Evolutionary conservation across 192 early-diverging fungal genomes (phyloP), one percentile per base, ranked within the genome.

Genomic region (Spinellus fusiger): DNA sequence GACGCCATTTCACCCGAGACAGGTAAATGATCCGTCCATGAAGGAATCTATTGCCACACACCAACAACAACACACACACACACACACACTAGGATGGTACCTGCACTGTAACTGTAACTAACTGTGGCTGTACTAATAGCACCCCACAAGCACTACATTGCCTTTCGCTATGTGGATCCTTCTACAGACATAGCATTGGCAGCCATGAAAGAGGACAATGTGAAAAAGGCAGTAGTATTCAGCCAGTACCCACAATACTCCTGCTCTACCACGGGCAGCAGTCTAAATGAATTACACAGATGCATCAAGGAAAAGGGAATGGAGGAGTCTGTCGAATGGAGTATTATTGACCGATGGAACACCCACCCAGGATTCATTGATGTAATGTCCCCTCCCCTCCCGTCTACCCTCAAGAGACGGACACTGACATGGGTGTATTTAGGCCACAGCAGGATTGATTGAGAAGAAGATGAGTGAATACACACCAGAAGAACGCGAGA

Each of bases 231-330:
- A 4, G 79, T 98, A 25, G 95, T 93, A 13, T 92, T 98, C 51
- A 88, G 89, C 2, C 87, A 96, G 71, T 98, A 98, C 68, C 95
- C 94, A 47, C 95, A 98, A 77, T 96, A 93, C 74, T 93, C 91
- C n/a, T 93, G 93, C 64, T 92, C 92, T 10, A 96, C 93, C 18
- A 96, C 93, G 0, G 95, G 95, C 37, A 88, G 85, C 66, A 92
- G 88, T 59, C 74, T 98, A 58, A 98, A 96, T 68, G 91, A 96
- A 73, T 78, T 98, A 8, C 87, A 82, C 54, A 78, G 84, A 25
- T 72, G 74, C 7, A 71, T 92, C 27, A 69, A 84, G 68, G 54
- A 64, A 10, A 64, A 73, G 0, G 90, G 93, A 57, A 84, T 87
- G 52, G 68, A 80, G 5, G 67, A 75, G 27, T 74, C 75, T 44